Evolutionary conservation across 495 filamentous ascomycete species (phyloP), one percentile per base, ranked within the genome.

Genomic region (Annulohypoxylon moriforme): DNA sequence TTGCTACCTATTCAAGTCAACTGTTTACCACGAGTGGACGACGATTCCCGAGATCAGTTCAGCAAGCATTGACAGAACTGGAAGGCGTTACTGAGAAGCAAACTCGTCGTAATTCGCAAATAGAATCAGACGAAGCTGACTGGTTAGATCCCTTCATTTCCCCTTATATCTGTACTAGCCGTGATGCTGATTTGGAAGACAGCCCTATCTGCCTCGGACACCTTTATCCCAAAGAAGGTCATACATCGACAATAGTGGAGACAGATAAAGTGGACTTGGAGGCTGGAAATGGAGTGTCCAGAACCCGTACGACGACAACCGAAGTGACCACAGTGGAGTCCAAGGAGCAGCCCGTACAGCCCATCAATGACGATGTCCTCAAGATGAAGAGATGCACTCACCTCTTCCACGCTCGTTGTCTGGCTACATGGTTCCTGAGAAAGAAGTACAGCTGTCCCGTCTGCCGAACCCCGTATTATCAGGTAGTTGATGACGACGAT

Each of bases 361-460:
- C 69, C 1, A 47, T 56, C 33, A 55, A 74, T 1, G 62, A 69
- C 47, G 76, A 76, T 1, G 65, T 72, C 1, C 20, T 78, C 16
- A 64, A 50, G 44, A 18, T 76, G 46, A 63, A 72, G n/a, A 55
- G 58, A 46, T 78, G 76, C 27, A 59, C 40, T 3, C 76, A 78
- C 18, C 3, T 61, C 4, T 78, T 76, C 50, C 75, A 78, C 59
- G 53, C 74, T 3, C 52, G 65, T 1, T 78, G 76, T 18, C 65
- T 78, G 31, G 64, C 62, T 8, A 69, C 64, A 0, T 78, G 71
- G 76, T 75, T 73, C 16, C 31, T 73, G 4, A 38, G 38, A 25
- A 57, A 61, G 20, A 55, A 71, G n/a, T 64, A 69, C 24, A 24
- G 59, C 0, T 78, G 76, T 42, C 76, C 76, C 0, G 57, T 78